These are phyloP conservation scores for Chrysosphaeria jannelii DNA, from an alignment of 2,329 filamentous ascomycete genomes.

Conservation along the genomic window DNA sequence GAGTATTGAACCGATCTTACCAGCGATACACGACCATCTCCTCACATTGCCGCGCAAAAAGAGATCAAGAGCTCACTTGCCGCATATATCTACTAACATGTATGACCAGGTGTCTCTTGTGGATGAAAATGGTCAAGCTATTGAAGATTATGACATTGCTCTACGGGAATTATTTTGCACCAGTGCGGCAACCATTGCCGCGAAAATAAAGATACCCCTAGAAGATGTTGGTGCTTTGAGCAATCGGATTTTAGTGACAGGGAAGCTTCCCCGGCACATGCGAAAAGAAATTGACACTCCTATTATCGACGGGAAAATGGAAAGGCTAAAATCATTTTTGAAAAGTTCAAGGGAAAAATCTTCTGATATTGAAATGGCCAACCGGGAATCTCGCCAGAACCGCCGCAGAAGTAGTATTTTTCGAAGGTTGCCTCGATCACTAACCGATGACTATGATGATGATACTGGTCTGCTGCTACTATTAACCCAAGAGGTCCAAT, in stretches of 20 bases:
- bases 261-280: conserved; percentile 5
- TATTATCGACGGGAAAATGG: too few species aligned
- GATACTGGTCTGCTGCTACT: conserved; percentile 69
- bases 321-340: too few species aligned
- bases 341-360: too few species aligned
- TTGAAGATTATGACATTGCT: conserved; percentile 40
- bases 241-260: conserved; percentile 45
- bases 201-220: conserved; percentile 30
- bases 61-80: too few species aligned
- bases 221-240: conserved; percentile 37
- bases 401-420: background rate
- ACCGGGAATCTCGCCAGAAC: background rate
- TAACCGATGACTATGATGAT: conserved; percentile 29
- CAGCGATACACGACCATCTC: conserved; percentile 45
- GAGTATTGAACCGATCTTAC: conserved; percentile 33
- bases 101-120: conserved; percentile 9
- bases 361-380: background rate
- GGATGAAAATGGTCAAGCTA: conserved; percentile 22
- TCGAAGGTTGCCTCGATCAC: too few species aligned
- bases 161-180: conserved; percentile 66
- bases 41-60: conserved; percentile 13
- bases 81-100: too few species aligned
- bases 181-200: conserved; percentile 43
- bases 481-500: conserved; percentile 32
- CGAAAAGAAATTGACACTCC: background rate